Conservation (phyloP, 2,329 filamentous ascomycete genomes). For the Botrytis porri region DNA sequence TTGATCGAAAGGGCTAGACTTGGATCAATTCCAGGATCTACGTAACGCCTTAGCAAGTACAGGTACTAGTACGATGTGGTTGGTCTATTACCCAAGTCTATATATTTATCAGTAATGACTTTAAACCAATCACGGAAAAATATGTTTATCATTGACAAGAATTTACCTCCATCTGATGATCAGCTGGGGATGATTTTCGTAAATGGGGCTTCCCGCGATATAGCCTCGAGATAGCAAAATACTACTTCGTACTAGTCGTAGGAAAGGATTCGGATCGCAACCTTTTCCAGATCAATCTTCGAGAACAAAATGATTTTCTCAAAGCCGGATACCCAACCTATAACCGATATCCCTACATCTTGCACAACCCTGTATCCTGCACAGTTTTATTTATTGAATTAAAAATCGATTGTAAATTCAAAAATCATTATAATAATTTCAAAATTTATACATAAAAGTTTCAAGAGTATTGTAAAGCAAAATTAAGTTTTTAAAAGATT, state of each 20-base stretch:
- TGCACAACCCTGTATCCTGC: too few species aligned
- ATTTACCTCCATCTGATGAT: not conserved
- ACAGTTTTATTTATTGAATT: too few species aligned
- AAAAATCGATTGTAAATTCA: too few species aligned
- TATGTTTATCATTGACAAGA: not conserved
- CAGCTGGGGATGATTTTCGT: not conserved
- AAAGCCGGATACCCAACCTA: too few species aligned
- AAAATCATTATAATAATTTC: too few species aligned
- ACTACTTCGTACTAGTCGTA: not conserved
- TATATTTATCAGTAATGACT: not conserved
- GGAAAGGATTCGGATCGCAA: not conserved
- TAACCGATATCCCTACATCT: too few species aligned
- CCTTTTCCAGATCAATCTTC: not conserved
- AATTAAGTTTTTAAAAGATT: too few species aligned
- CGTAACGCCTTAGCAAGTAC: not conserved
- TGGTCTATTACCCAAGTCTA: not conserved
- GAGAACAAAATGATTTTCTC: not conserved
- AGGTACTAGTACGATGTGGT: too few species aligned
- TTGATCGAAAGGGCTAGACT: not conserved
- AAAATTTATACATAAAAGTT: too few species aligned
- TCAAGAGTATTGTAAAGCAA: too few species aligned
- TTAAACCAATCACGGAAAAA: not conserved
- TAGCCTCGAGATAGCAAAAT: not conserved
- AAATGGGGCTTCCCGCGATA: not conserved
- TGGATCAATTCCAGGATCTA: not conserved